Evolutionary conservation across 2,329 filamentous ascomycete genomes (phyloP), one percentile per base, ranked within the genome.

Genomic region (Xylogone sp.): DNA sequence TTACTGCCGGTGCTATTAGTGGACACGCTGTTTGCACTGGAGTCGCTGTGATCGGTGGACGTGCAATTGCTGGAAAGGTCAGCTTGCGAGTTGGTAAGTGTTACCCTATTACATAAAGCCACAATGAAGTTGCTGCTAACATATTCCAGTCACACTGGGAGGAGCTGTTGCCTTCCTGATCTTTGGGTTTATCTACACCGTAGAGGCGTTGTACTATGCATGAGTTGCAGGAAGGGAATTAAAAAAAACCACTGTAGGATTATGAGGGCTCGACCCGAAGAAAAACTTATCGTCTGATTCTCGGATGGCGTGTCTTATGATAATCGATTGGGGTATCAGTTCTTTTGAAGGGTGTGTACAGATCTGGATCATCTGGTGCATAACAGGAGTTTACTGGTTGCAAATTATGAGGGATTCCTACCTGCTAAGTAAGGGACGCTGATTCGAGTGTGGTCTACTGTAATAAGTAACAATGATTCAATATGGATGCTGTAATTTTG

Each of bases 41-140:
- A 45, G 86, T 90, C 20, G 94, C 94, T 42, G 94, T 99, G 39
- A 79, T 99, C 54, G 94, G 94, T 43, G 94, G 94, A 10, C 81
- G 90, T 62, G 93, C 94, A 48, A 89, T 99, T 69, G 94, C 94
- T 42, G 94, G 94, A 27, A 87, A 81, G 67, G 94, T 99, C 59
- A 97, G 93, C 75, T 83, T 99, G 74, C 88, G 90, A 80, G 88
- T 96, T 76, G 90, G 93, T 96, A 82, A 79, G 90, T 87, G 43
- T 55, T 45, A 29, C 45, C 6, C 45, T 53, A 21, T n/a, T 24
- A 19, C n/a, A 12, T 43, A 46, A 10, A 20, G 19, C 24, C 22
- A 16, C 44, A 48, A 29, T 47, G 53, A 45, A 57, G 53, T 53
- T 58, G 31, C 52, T 46, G 51, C 57, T 66, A 59, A 66, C 43